Evolutionary conservation across 2,329 filamentous ascomycete genomes (phyloP), one percentile per base, ranked within the genome.

Genomic region (Ascomycota sp.): DNA sequence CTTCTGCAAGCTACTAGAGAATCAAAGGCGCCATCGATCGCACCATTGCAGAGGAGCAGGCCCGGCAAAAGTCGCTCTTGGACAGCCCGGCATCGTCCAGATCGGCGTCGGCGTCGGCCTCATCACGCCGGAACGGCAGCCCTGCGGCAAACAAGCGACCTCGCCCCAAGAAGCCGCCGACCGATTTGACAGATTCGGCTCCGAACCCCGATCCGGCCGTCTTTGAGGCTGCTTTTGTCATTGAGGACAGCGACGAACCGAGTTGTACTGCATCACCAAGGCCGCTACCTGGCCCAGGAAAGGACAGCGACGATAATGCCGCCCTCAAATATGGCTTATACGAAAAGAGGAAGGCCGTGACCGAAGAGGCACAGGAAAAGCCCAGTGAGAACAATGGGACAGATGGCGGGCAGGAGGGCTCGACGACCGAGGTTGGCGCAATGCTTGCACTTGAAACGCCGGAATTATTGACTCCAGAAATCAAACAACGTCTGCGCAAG

Each of bases 1-100:
- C 7, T 27, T 10, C 12, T 21, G 16, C 16, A 5, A 21, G 16
- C 16, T 5, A 21, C 13, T 50, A 89, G 78, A 71, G 79, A 61
- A 62, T 92, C 45, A 79, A 81, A 58, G 79, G 76, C 47, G 78
- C 77, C 38, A 82, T 92, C 52, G 80, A 92, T 52, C 73, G 74
- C 46, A 76, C 76, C 47, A 89, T 93, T 47, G 79, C 82, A 47
- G 82, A 92, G 58, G 84, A 93, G 57, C 81, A 92, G 56, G 78
- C 81, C 37, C 76, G 80, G 37, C 77, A 83, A 50, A 68, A 68
- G 47, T 55, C 61, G 33, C 44, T 61, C 40, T 51, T 61, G 6
- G 59, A 61, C 34, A 55, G 64, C 44, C 46, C 53, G 27, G 47
- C 48, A 7, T 50, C 51, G 11, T 51, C 53, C 35, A 60, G 46